phyloP scores from a whole-genome alignment of 2,329 filamentous ascomycete species.

The Nothophoma quercina region DNA sequence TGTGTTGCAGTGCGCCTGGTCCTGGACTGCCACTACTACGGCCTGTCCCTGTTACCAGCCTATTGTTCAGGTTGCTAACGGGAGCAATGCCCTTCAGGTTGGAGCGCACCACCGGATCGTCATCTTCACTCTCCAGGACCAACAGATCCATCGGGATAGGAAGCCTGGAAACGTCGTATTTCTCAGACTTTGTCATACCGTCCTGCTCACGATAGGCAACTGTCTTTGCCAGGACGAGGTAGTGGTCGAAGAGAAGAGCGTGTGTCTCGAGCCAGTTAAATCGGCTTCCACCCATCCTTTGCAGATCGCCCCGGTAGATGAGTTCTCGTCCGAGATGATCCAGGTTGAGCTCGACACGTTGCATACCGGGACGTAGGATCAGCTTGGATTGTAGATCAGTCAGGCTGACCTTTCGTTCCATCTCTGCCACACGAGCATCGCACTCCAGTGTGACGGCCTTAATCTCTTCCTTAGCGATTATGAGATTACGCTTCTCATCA shows the following conservation, averaged over 20 bases:
- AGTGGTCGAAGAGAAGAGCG: conserved; percentile 94
- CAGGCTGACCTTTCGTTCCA: conserved; percentile 88
- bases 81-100: conserved; percentile 73
- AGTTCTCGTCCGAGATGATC: conserved; percentile 93
- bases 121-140: conserved; percentile 89
- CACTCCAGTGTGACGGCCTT: conserved; percentile 88
- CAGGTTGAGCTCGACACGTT: conserved; percentile 82
- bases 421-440: conserved; percentile 89
- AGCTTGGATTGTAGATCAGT: conserved; percentile 84
- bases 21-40: conserved; percentile 53
- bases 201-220: conserved; percentile 72
- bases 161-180: conserved; percentile 92
- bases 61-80: conserved; percentile 56
- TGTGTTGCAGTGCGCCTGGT: conserved; percentile 68
- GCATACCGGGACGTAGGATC: conserved; percentile 85
- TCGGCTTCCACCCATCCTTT: conserved; percentile 84
- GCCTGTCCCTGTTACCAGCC: conserved; percentile 58
- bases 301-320: conserved; percentile 86
- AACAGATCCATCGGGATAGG: conserved; percentile 97
- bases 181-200: conserved; percentile 76
- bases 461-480: conserved; percentile 88
- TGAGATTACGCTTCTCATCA: conserved; percentile 87
- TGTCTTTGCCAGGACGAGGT: conserved; percentile 87
- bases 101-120: conserved; percentile 86
- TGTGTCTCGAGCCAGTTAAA: conserved; percentile 96